Evolutionary conservation across 371 early-diverging fungal species (phyloP).

Genomic region (Mucor mucedo): DNA sequence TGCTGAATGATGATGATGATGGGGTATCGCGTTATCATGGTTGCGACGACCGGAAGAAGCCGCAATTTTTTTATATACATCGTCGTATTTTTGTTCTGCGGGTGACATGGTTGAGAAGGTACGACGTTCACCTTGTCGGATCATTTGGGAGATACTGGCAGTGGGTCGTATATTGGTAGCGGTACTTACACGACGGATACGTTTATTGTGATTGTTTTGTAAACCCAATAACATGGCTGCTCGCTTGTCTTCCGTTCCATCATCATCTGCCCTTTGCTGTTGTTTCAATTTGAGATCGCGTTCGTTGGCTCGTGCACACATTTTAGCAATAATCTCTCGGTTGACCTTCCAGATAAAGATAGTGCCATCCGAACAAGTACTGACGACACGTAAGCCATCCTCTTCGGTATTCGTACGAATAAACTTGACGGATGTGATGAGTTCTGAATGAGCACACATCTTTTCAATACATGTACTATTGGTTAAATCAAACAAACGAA

Average conservation of each 20-base stretch:
- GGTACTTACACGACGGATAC: slow-evolving; percentile 36
- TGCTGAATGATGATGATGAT: background rate
- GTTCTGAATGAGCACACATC: slow-evolving; percentile 76
- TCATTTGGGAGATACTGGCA: slow-evolving; percentile 52
- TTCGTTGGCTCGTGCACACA: slow-evolving; percentile 45
- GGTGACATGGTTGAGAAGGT: slow-evolving; percentile 54
- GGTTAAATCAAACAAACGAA: slow-evolving; percentile 77
- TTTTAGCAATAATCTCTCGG: slow-evolving; percentile 56
- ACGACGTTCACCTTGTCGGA: slow-evolving; percentile 47
- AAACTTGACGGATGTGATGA: slow-evolving; percentile 79
- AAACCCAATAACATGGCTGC: slow-evolving; percentile 1
- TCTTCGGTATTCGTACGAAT: slow-evolving; percentile 43
- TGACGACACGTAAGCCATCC: slow-evolving; percentile 59
- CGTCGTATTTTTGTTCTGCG: slow-evolving; percentile 55
- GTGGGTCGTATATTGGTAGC: slow-evolving; percentile 36
- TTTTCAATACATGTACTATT: slow-evolving; percentile 69
- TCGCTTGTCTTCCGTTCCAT: slow-evolving; percentile 20
- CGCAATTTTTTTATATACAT: slow-evolving; percentile 45
- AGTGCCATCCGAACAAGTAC: slow-evolving; percentile 82
- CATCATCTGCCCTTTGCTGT: slow-evolving; percentile 10
- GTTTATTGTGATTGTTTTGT: slow-evolving; percentile 15
- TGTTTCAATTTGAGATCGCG: slow-evolving; percentile 20
- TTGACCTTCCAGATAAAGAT: slow-evolving; percentile 78
- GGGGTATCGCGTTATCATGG: background rate
- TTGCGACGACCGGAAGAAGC: slow-evolving; percentile 10